Conservation (phyloP, 495 filamentous ascomycete genomes). For the Aspergillus nanangensis region DNA sequence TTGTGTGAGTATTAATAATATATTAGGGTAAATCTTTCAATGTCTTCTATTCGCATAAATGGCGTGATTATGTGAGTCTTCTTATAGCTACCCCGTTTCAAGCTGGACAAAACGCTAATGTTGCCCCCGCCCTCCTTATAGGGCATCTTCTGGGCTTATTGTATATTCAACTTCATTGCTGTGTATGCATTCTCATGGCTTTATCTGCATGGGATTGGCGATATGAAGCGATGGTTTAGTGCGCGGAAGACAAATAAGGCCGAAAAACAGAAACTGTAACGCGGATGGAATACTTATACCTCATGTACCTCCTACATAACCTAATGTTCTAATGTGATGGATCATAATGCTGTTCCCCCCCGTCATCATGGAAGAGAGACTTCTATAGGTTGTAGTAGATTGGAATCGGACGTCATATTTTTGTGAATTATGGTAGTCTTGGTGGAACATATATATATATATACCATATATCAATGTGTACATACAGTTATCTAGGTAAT, state of each 20-base stretch:
- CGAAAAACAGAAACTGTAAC: too few relatives aligned
- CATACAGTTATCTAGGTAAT: too few relatives aligned
- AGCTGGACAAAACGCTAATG: not conserved
- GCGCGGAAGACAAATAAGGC: conserved; percentile 35
- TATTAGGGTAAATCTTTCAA: conserved; percentile 29
- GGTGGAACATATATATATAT: too few relatives aligned
- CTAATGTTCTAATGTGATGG: too few relatives aligned
- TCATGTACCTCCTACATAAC: too few relatives aligned
- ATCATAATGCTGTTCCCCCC: too few relatives aligned
- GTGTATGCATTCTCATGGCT: conserved; percentile 51
- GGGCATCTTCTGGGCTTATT: conserved; percentile 48
- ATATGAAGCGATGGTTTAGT: conserved; percentile 38
- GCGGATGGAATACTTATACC: too few relatives aligned
- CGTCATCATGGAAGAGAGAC: too few relatives aligned
- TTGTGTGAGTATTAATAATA: not conserved
- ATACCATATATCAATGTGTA: too few relatives aligned
- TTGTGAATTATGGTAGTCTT: too few relatives aligned
- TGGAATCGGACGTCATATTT: too few relatives aligned
- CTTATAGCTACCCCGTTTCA: not conserved
- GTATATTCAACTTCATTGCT: conserved; percentile 50
- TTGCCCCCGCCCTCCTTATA: not conserved
- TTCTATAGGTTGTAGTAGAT: too few relatives aligned
- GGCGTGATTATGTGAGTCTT: conserved; percentile 55
- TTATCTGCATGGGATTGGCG: conserved; percentile 43
- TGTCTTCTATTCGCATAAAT: conserved; percentile 50